Conservation (phyloP, 331 rosid species). For the Malus hybrid region DNA sequence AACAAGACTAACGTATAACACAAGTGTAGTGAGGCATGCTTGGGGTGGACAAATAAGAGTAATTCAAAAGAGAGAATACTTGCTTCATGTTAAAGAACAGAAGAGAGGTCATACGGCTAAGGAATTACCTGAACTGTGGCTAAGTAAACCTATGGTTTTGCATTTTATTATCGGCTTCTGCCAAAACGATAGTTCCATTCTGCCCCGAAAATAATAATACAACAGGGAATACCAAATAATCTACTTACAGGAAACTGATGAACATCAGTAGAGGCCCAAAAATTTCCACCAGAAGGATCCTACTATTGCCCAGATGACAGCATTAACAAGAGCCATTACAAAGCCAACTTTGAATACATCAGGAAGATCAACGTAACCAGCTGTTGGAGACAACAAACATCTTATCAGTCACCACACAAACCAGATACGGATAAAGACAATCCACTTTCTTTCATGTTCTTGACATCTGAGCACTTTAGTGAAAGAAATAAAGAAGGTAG, state of each 20-base stretch:
- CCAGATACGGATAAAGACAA: not conserved
- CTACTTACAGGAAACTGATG: conserved; percentile 33
- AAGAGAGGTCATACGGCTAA: no score
- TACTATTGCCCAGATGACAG: conserved; percentile 64
- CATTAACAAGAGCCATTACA: conserved; percentile 64
- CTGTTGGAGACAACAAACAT: conserved; percentile 38
- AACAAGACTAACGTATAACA: not conserved
- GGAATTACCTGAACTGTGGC: not conserved
- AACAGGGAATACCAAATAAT: conserved; percentile 1
- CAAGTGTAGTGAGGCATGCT: not conserved
- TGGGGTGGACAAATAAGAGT: not conserved
- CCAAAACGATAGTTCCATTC: conserved; percentile 12
- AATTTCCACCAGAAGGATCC: conserved; percentile 93
- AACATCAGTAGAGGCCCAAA: conserved; percentile 68
- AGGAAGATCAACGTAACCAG: conserved; percentile 84
- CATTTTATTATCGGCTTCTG: conserved; percentile 6
- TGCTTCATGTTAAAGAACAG: no score
- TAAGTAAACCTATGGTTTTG: not conserved
- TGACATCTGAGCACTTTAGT: not conserved
- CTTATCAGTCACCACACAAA: conserved; percentile 10
- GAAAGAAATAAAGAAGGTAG: not conserved
- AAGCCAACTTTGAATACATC: conserved; percentile 74
- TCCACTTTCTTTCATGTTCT: not conserved
- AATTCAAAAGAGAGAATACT: not conserved
- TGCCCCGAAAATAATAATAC: conserved; percentile 16